Evolutionary conservation across 2,329 filamentous ascomycete species (phyloP).

Genomic region (Juglanconis sp.): DNA sequence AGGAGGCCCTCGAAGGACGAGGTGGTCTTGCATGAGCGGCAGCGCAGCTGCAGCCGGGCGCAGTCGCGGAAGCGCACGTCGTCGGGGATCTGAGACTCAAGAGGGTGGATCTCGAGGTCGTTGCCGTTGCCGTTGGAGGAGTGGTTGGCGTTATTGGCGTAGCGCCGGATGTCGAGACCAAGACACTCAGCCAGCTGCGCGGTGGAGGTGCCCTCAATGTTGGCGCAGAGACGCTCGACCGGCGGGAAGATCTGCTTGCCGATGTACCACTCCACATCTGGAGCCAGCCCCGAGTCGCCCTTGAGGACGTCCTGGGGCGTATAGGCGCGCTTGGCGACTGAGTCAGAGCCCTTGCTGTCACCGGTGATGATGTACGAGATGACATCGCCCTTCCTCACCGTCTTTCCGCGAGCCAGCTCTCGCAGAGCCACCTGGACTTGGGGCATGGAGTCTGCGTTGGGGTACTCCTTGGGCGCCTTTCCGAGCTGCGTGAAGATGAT

Average conservation of each 20-base stretch:
- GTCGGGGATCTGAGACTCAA: conserved; percentile 93
- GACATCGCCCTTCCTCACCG: conserved; percentile 88
- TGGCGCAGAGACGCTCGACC: conserved; percentile 94
- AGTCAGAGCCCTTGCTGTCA: conserved; percentile 63
- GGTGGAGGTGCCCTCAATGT: conserved; percentile 89
- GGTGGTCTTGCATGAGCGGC: conserved; percentile 71
- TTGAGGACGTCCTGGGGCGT: conserved; percentile 82
- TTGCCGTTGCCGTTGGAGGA: conserved; percentile 46
- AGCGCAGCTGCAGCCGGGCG: conserved; percentile 71
- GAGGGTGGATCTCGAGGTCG: conserved; percentile 76
- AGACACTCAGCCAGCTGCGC: conserved; percentile 88
- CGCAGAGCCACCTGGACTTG: conserved; percentile 93
- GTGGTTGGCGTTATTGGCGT: conserved; percentile 49
- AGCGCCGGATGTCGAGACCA: conserved; percentile 85
- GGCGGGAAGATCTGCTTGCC: conserved; percentile 98
- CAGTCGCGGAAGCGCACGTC: conserved; percentile 84
- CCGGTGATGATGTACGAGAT: conserved; percentile 93
- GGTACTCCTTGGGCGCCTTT: conserved; percentile 89
- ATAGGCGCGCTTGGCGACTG: conserved; percentile 83
- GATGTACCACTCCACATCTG: conserved; percentile 97
- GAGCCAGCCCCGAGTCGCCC: conserved; percentile 68
- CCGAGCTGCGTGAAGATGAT: conserved; percentile 98
- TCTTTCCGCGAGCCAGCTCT: conserved; percentile 82
- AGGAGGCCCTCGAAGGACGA: conserved; percentile 76
- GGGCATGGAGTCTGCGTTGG: conserved; percentile 91